phyloP scores from a whole-genome alignment of 208 protist species.

The Leishmania guyanensis region DNA sequence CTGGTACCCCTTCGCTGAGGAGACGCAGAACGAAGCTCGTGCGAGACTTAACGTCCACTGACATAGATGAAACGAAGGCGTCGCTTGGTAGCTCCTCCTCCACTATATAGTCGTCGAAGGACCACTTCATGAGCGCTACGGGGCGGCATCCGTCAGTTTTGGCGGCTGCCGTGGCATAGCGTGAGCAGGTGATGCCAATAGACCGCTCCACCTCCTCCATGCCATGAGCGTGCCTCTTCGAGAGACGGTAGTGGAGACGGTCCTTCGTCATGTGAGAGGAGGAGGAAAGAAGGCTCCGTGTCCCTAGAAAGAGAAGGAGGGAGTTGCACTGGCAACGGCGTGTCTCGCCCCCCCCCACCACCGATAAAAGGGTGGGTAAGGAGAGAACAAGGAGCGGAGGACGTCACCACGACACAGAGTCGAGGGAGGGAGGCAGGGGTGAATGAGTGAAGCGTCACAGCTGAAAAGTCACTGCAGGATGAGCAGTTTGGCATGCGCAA shows the following conservation, averaged over 20 bases:
- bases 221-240: conserved; percentile 56
- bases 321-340: background rate
- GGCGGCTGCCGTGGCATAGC: background rate
- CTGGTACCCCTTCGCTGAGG: conserved; percentile 72
- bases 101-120: conserved; percentile 84
- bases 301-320: background rate
- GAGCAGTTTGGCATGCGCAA: background rate
- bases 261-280: conserved; percentile 68
- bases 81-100: conserved; percentile 56
- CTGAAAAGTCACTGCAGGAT: background rate
- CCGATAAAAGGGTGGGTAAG: background rate
- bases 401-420: background rate
- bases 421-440: background rate
- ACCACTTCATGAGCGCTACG: conserved; percentile 80
- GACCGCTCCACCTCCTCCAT: conserved; percentile 48
- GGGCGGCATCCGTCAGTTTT: conserved; percentile 32
- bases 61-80: conserved; percentile 2
- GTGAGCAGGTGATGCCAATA: conserved; percentile 64
- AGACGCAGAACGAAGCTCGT: conserved; percentile 51
- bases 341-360: background rate
- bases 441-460: background rate
- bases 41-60: background rate
- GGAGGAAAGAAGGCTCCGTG: background rate
- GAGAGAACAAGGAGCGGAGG: background rate
- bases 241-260: conserved; percentile 49